A percentile compares a stretch with the other conserved stretches of the same genome.
These are phyloP conservation scores for Trapa incisa DNA, from an alignment of 345 rosid species.

Conservation along the genomic window DNA sequence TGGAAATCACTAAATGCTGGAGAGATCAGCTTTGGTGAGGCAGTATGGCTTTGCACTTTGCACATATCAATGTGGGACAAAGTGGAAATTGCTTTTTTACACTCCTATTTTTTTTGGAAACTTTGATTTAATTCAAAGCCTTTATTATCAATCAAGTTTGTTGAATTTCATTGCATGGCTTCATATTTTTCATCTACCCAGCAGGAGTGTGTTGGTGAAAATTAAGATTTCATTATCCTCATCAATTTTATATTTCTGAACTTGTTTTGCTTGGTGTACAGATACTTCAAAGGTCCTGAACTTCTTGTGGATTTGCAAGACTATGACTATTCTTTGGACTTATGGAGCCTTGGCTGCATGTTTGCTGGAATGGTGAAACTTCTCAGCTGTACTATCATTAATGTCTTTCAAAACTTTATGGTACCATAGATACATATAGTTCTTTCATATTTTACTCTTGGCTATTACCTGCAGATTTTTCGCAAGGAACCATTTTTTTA, in stretches of 20 bases:
- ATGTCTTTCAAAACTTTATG: background rate
- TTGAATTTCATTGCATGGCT: background rate
- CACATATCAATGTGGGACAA: too few species aligned
- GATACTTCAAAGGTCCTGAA: conserved; percentile 98
- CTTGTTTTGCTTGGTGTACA: conserved; percentile 18
- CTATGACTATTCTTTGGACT: conserved; percentile 89
- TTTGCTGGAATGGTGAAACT: conserved; percentile 85
- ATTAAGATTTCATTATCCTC: background rate
- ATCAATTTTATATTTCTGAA: background rate
- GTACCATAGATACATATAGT: background rate
- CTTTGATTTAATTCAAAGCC: too few species aligned
- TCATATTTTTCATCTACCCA: background rate
- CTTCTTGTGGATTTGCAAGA: conserved; percentile 96
- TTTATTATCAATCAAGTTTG: too few species aligned
- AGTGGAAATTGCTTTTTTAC: too few species aligned
- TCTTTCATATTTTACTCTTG: conserved; percentile 17
- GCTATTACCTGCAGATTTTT: conserved; percentile 60
- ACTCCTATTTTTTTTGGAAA: too few species aligned
- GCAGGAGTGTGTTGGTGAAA: background rate
- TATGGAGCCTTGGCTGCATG: conserved; percentile 99
- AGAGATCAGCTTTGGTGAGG: background rate
- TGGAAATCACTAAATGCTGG: background rate
- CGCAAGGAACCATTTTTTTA: conserved; percentile 98
- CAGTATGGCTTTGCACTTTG: background rate
- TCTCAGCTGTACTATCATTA: conserved; percentile 1